Percentiles rank a stretch among this genome's conserved stretches.
These are phyloP conservation scores for Elaeagnus macrophylla DNA, from an alignment of 306 rosid species.

Conservation along the genomic window DNA sequence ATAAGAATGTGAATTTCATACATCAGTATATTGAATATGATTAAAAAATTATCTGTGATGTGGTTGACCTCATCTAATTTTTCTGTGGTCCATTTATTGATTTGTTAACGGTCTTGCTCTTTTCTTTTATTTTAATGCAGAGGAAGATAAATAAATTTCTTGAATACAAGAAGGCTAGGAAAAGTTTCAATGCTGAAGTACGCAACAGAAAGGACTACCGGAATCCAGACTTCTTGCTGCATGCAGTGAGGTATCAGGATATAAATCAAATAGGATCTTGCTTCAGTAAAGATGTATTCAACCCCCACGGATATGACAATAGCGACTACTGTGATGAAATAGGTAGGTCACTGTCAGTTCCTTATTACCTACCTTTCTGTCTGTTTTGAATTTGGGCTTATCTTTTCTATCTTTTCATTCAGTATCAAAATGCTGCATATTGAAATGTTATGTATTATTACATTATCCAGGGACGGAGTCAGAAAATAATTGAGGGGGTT, in stretches of 20 bases:
- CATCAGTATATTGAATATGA: too few species aligned
- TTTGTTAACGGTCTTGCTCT: constrained; percentile 7
- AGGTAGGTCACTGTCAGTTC: constrained; percentile 64
- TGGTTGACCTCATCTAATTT: constrained; percentile 1
- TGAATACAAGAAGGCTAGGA: constrained; percentile 77
- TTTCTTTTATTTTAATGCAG: constrained; percentile 31
- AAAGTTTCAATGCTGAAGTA: constrained; percentile 89
- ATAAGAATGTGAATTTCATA: too few species aligned
- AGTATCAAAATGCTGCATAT: too few species aligned
- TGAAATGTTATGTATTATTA: too few species aligned
- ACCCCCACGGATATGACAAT: constrained; percentile 88
- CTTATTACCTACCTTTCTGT: constrained; percentile 17
- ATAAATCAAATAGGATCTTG: constrained; percentile 95
- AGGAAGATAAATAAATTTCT: constrained; percentile 78
- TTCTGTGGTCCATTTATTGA: constrained; percentile 8
- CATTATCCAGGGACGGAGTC: too few species aligned
- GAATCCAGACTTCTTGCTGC: constrained; percentile 85
- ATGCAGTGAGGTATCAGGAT: constrained; percentile 94
- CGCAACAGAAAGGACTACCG: constrained; percentile 90
- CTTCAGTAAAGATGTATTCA: constrained; percentile 91
- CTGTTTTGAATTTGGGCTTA: background rate
- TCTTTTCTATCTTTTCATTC: background rate
- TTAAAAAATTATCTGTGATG: background rate
- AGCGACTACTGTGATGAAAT: constrained; percentile 81
- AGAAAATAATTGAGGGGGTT: too few species aligned